These are phyloP conservation scores for Torulaspora microellipsoides DNA, from an alignment of 805 yeast genomes.

Conservation along the genomic window DNA sequence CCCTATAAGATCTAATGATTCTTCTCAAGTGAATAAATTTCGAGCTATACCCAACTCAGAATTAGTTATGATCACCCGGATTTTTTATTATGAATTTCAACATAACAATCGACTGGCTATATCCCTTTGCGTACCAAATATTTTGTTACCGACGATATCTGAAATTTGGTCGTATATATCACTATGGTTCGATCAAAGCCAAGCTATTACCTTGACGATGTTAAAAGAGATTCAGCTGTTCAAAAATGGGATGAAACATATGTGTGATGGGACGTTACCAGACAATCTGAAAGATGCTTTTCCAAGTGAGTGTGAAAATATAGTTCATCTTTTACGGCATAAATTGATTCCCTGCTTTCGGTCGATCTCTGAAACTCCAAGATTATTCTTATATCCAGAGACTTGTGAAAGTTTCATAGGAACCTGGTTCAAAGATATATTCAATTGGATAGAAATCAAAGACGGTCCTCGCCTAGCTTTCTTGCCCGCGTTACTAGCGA, in stretches of 20 bases:
- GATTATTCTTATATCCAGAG: slow-evolving; percentile 35
- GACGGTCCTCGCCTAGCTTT: slow-evolving; percentile 37
- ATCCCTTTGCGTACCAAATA: slow-evolving; percentile 31
- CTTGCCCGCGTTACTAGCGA: slow-evolving; percentile 28
- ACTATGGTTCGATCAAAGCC: slow-evolving; percentile 30
- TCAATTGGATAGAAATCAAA: slow-evolving; percentile 41
- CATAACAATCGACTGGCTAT: slow-evolving; percentile 31
- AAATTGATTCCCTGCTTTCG: slow-evolving; percentile 31
- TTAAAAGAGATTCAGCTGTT: not conserved
- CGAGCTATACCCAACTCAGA: slow-evolving; percentile 28
- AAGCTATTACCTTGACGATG: slow-evolving; percentile 19
- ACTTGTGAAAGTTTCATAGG: slow-evolving; percentile 27
- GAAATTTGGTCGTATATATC: slow-evolving; percentile 34
- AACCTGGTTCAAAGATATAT: slow-evolving; percentile 39
- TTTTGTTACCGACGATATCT: slow-evolving; percentile 28
- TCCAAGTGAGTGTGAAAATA: slow-evolving; percentile 23
- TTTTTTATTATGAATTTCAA: slow-evolving; percentile 26
- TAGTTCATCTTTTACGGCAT: slow-evolving; percentile 25
- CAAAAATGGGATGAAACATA: not conserved
- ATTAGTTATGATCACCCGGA: slow-evolving; percentile 34
- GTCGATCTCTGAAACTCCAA: slow-evolving; percentile 34
- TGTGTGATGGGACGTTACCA: slow-evolving; percentile 12
- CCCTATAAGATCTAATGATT: slow-evolving; percentile 32
- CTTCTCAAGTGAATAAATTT: slow-evolving; percentile 29
- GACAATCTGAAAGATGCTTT: slow-evolving; percentile 15